Base-by-base conservation (phyloP, 176 grass and related monocot genomes). In the Calamus simplicifolius region DNA sequence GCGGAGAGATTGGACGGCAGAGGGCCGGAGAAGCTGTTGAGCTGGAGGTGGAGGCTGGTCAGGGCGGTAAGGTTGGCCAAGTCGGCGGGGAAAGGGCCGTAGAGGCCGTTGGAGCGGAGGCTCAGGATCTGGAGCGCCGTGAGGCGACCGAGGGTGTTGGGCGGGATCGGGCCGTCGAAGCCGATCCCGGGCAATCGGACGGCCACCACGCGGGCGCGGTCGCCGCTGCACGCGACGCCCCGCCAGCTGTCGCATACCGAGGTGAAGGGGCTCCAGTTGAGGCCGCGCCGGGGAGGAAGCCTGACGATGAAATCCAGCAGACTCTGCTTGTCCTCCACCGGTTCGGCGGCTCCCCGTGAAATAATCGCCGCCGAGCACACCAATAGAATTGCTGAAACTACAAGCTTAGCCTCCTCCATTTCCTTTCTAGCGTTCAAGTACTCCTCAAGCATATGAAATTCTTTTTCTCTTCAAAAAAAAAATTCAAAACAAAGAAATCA, bases 41-140 rank as follows among this genome's bases (percentile, higher is more conserved):
- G 63, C 76, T 99, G 88, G 66, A 99, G 81, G 72, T 99, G 94
- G 38, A 99, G 82, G 0, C 82, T 85, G 16, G 73, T 64, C 80
- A 99, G 88, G 3, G 5, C 6, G 0, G 48, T 26, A 12, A 99
- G 88, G 1, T 15, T 68, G 27, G 78, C 76, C 6, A 99, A 64
- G 70, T 99, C 94, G 0, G 62, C 12, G 0, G 94, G 94, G 58
- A 99, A 75, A 0, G 66, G n/a, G 15, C 88, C 94, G 1, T 73
- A 68, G 17, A 99, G 75, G 52, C 3, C 49, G 81, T 99, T 99
- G 54, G 85, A 48, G 2, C 94, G 88, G 51, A 99, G 94, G 69
- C 94, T 99, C 70, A 99, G 94, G 53, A 99, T 68, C 68, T 75
- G 84, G 6, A 99, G 79, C 5, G 81, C 81, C 18, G 82, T 63